Percentiles rank a stretch among this genome's conserved stretches.
phyloP scores from a whole-genome alignment of 2,329 filamentous ascomycete genomes.

The Microthyrium microscopicum region DNA sequence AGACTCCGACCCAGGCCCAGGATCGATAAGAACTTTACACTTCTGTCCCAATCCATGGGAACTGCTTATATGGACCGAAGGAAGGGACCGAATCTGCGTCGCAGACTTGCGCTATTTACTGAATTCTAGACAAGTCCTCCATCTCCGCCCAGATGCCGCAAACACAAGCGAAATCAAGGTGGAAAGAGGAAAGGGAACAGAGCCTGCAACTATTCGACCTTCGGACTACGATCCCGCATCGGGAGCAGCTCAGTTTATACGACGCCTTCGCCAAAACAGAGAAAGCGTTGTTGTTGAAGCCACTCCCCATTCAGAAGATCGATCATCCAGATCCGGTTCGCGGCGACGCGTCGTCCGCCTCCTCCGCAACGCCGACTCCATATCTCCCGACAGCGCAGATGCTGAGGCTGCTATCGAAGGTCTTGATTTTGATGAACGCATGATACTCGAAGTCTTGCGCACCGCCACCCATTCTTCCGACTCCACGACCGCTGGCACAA shows the following conservation, averaged over 20 bases:
- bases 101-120: constrained; percentile 56
- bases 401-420: too few relatives aligned
- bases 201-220: not conserved
- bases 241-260: constrained; percentile 23
- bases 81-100: constrained; percentile 58
- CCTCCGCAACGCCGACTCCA: too few relatives aligned
- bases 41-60: constrained; percentile 86
- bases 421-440: too few relatives aligned
- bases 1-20: constrained; percentile 30
- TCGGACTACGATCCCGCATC: not conserved
- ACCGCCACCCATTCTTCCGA: not conserved
- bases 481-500: not conserved
- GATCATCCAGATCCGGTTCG: not conserved
- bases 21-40: constrained; percentile 77
- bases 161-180: constrained; percentile 38
- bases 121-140: constrained; percentile 49
- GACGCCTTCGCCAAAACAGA: constrained; percentile 23
- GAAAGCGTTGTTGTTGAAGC: constrained; percentile 12
- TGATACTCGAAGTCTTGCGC: too few relatives aligned
- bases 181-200: constrained; percentile 37
- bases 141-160: constrained; percentile 43
- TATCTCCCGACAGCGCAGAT: too few relatives aligned
- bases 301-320: constrained; percentile 2
- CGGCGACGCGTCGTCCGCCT: too few relatives aligned
- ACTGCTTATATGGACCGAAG: constrained; percentile 85